Base-by-base conservation (phyloP, 805 yeast genomes). In the Teunomyces gatunensis region DNA sequence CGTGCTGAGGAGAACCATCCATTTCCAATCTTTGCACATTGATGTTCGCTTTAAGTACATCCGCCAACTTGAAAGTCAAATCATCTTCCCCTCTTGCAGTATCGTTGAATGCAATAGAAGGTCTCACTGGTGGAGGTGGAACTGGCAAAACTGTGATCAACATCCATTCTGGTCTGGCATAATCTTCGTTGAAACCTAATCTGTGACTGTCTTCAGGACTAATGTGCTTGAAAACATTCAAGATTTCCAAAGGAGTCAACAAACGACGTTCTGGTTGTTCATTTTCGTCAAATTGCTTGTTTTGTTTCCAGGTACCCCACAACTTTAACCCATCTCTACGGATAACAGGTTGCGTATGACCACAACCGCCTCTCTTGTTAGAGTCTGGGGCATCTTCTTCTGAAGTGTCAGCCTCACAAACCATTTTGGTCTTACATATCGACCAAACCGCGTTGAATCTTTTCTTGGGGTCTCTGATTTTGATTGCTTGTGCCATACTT, bases 91-190 rank as follows among this genome's bases (percentile, higher is more conserved):
- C 97, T 73, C 99, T 84, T 52, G 96, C 97, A 9, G 97, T 89
- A 65, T 94, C 99, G 57, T 94, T 94, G 61, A 94, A 91, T 1
- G 99, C 97, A 73, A 94, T 94, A 20, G 96, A 88, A 9, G 99
- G 99, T 68, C 99, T 85, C 29, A 94, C 99, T 30, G 97, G 98
- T 52, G 99, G 99, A 44, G 99, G 99, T 39, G 99, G 99, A 15
- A 94, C 99, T 1, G 99, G 99, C 60, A 94, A 76, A n/a, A 94
- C 98, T 1, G 98, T 90, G 56, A 94, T 81, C 51, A 94, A 78
- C 84, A 94, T 82, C 99, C 99, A 94, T 71, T 94, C 99, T 2
- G 99, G 99, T 59, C 99, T 85, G 1, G 99, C 94, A 61, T 89
- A 94, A 64, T 94, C 97, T 64, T 90, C 95, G 63, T 87, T 89